Conservation (phyloP, 768 basidiomycete genomes). For the Mycena rosella region DNA sequence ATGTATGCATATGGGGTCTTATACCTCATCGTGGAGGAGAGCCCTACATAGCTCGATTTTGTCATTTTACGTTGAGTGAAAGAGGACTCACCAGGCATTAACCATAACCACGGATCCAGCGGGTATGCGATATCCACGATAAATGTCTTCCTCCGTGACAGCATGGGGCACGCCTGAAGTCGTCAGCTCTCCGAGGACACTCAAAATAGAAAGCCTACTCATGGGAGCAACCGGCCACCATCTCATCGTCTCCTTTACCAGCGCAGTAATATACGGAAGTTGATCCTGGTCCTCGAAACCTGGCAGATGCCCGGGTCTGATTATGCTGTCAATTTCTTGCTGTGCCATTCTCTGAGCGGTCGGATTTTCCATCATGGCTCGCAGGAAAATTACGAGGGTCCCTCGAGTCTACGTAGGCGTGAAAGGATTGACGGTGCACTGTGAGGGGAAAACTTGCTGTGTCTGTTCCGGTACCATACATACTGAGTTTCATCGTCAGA, state of each 20-base stretch:
- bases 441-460: background rate
- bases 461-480: background rate
- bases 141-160: slow-evolving; percentile 30
- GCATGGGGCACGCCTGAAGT: slow-evolving; percentile 29
- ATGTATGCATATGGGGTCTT: background rate
- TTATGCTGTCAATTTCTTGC: slow-evolving; percentile 44
- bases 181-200: too few relatives aligned
- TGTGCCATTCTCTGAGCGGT: slow-evolving; percentile 45
- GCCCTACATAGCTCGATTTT: background rate
- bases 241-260: slow-evolving; percentile 18
- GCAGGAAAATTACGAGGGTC: slow-evolving; percentile 34
- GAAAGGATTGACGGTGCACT: too few relatives aligned
- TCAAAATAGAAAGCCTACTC: background rate
- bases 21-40: slow-evolving; percentile 6
- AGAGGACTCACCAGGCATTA: slow-evolving; percentile 20
- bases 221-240: slow-evolving; percentile 9
- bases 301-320: slow-evolving; percentile 26
- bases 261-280: slow-evolving; percentile 17
- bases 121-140: slow-evolving; percentile 35
- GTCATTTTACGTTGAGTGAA: background rate
- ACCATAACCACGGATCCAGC: slow-evolving; percentile 20
- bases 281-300: slow-evolving; percentile 1
- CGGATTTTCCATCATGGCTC: slow-evolving; percentile 48
- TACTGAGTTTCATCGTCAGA: too few relatives aligned
- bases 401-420: too few relatives aligned